phyloP scores from a whole-genome alignment of 2,329 filamentous ascomycete genomes.

The Fusarium ramigenum region DNA sequence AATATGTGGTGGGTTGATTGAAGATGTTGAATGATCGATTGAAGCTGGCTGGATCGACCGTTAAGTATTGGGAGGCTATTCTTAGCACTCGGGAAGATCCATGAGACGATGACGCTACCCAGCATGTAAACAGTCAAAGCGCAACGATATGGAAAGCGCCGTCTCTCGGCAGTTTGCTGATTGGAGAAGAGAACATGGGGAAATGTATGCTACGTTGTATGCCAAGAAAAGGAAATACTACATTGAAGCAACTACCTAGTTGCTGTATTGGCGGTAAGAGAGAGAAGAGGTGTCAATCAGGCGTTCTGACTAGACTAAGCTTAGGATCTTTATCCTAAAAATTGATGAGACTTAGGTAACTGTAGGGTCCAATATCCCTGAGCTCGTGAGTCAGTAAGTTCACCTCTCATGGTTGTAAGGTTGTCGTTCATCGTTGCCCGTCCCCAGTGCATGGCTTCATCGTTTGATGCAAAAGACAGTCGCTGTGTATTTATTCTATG shows the following conservation, averaged over 20 bases:
- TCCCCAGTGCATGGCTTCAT: too few relatives aligned
- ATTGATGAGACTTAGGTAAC: not conserved
- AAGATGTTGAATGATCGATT: too few relatives aligned
- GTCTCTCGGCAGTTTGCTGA: not conserved
- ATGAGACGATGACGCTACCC: not conserved
- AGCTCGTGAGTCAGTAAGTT: too few relatives aligned
- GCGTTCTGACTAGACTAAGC: not conserved
- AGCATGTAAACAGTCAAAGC: rapidly evolving
- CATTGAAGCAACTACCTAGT: not conserved
- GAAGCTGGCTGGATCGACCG: rapidly evolving
- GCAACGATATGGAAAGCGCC: not conserved
- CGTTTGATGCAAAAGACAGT: not conserved
- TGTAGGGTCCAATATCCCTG: not conserved
- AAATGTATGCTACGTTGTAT: not conserved
- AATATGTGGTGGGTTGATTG: not conserved
- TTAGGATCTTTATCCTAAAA: not conserved
- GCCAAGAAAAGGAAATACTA: not conserved
- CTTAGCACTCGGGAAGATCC: not conserved
- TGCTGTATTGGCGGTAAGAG: not conserved
- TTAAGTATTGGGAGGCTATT: not conserved
- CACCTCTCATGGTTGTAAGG: too few relatives aligned
- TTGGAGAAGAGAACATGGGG: not conserved
- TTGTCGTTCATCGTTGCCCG: too few relatives aligned
- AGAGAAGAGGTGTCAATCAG: too few relatives aligned
- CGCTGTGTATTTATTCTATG: not conserved